Percentiles rank a stretch among this genome's conserved stretches.
Conservation (phyloP, 2,329 filamentous ascomycete species). For the Botrytis fabae region DNA sequence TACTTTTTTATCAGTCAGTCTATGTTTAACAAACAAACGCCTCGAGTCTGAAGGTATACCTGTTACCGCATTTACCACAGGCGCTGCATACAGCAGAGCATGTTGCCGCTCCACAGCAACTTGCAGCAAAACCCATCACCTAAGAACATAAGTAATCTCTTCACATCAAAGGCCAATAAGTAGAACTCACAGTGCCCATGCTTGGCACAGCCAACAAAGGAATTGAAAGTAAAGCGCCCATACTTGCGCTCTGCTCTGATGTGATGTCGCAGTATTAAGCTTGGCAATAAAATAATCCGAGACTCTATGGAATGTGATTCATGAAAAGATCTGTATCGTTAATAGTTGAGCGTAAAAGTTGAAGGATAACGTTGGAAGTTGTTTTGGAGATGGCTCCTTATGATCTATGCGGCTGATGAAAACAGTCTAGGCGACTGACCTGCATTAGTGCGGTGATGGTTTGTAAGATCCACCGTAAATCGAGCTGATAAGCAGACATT, state of each 20-base stretch:
- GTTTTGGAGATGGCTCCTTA: conserved; percentile 5
- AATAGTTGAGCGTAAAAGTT: conserved; percentile 2
- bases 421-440: not conserved
- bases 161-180: conserved; percentile 8
- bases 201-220: conserved; percentile 88
- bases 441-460: conserved; percentile 18
- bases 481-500: conserved; percentile 17
- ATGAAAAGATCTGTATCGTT: conserved; percentile 10
- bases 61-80: conserved; percentile 96
- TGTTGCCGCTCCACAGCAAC: conserved; percentile 94
- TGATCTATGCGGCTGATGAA: conserved; percentile 28
- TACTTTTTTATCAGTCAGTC: conserved; percentile 52
- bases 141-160: conserved; percentile 43
- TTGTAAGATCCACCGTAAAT: conserved; percentile 9
- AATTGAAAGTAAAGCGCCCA: conserved; percentile 90
- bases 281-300: not conserved
- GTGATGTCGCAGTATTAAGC: not conserved
- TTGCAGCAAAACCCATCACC: conserved; percentile 77
- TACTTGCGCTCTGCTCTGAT: conserved; percentile 44
- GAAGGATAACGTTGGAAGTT: conserved; percentile 8
- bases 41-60: conserved; percentile 50
- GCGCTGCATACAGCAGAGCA: conserved; percentile 95
- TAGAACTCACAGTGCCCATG: conserved; percentile 71
- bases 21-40: conserved; percentile 4
- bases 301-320: not conserved